Percentiles rank a stretch among this genome's conserved stretches.
These are phyloP conservation scores for Coemansia sp. DNA, from an alignment of 192 early-diverging fungal genomes.

Conservation along the genomic window DNA sequence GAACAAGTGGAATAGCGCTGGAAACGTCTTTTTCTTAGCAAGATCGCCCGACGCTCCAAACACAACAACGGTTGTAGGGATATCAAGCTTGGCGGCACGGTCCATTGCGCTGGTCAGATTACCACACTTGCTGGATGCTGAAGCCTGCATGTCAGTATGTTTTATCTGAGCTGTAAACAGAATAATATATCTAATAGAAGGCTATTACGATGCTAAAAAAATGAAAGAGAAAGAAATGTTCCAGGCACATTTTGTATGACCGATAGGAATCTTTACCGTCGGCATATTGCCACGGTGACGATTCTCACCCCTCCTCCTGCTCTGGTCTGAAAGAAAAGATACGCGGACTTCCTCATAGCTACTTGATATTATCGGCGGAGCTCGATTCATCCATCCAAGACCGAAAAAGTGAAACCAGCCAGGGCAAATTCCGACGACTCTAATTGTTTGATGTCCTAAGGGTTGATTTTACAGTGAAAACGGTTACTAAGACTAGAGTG, in stretches of 20 bases:
- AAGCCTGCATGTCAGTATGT: neutral
- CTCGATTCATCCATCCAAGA: too few relatives aligned
- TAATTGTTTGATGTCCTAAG: too few relatives aligned
- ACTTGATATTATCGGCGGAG: too few relatives aligned
- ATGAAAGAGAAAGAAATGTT: neutral
- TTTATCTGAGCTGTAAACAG: neutral
- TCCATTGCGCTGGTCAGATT: slow-evolving; percentile 29
- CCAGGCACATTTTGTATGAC: neutral
- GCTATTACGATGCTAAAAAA: neutral
- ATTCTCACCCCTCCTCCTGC: too few relatives aligned
- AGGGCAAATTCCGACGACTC: too few relatives aligned
- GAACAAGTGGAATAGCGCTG: slow-evolving; percentile 89
- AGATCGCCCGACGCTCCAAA: slow-evolving; percentile 91
- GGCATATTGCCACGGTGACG: too few relatives aligned
- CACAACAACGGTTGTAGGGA: slow-evolving; percentile 57
- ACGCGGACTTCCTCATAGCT: too few relatives aligned
- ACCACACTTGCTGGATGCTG: neutral
- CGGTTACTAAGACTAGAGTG: too few relatives aligned
- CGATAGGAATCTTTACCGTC: too few relatives aligned
- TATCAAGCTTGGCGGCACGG: slow-evolving; percentile 39
- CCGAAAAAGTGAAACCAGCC: too few relatives aligned
- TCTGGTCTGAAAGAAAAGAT: neutral
- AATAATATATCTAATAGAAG: neutral
- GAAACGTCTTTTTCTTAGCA: slow-evolving; percentile 97
- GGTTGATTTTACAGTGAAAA: too few relatives aligned